Evolutionary conservation across 31 red algal genomes (phyloP).

Genomic region (Endocladia muricata): DNA sequence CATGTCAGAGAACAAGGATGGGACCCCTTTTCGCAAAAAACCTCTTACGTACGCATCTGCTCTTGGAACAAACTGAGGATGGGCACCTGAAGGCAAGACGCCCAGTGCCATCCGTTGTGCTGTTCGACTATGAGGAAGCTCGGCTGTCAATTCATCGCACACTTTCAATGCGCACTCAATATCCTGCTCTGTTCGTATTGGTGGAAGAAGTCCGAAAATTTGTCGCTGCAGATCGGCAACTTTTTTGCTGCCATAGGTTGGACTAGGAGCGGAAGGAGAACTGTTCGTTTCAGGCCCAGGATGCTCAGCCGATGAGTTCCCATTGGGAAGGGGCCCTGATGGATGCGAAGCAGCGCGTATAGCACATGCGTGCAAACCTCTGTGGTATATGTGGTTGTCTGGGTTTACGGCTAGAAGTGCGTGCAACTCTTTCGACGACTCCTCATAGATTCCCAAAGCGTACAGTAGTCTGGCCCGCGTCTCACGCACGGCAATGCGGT

Average conservation of each 20-base stretch:
- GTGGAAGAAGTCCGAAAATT: constrained; percentile 7
- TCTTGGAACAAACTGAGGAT: constrained; percentile 67
- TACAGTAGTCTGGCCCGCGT: constrained; percentile 55
- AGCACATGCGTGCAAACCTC: neutral
- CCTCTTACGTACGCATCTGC: constrained; percentile 63
- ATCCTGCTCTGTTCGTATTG: constrained; percentile 22
- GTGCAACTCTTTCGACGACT: constrained; percentile 34
- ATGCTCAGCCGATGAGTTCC: neutral
- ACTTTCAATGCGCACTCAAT: constrained; percentile 19
- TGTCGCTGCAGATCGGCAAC: constrained; percentile 26
- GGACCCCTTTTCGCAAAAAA: constrained; percentile 78
- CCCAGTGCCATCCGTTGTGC: constrained; percentile 55
- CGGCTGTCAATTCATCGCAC: constrained; percentile 43
- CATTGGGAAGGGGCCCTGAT: neutral
- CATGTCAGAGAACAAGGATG: constrained; percentile 74
- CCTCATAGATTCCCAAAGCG: constrained; percentile 43
- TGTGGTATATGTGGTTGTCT: constrained; percentile 73
- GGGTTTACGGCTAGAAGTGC: constrained; percentile 71
- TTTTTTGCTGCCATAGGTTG: constrained; percentile 20
- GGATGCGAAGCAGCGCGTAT: neutral
- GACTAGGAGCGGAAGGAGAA: neutral
- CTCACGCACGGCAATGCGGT: constrained; percentile 66
- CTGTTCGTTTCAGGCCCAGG: neutral
- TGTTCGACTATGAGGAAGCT: constrained; percentile 23
- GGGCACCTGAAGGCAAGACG: constrained; percentile 38